Percentiles rank a stretch among this genome's conserved stretches.
These are phyloP conservation scores for Parathielavia appendiculata DNA, from an alignment of 495 filamentous ascomycete species.

Conservation along the genomic window DNA sequence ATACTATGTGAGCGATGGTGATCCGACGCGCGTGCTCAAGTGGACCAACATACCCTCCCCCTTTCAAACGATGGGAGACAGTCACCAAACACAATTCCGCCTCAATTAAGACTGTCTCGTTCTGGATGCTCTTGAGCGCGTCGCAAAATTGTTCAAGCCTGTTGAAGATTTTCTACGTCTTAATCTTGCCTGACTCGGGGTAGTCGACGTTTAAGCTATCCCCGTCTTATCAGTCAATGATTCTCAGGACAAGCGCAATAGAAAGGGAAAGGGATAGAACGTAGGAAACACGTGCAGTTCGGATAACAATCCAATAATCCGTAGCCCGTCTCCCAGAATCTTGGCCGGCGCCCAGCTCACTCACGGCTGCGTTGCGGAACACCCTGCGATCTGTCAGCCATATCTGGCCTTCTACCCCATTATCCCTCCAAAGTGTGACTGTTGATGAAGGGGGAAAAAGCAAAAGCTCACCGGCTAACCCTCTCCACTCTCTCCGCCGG, in stretches of 20 bases:
- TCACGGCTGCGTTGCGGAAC: slow-evolving; percentile 53
- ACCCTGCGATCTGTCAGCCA: slow-evolving; percentile 33
- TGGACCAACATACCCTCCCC: too few species aligned
- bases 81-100: slow-evolving; percentile 58
- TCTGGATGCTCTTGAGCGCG: slow-evolving; percentile 52
- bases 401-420: too few species aligned
- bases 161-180: slow-evolving; percentile 52
- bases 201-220: slow-evolving; percentile 61
- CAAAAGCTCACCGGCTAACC: too few species aligned
- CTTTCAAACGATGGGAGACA: not conserved
- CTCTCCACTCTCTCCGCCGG: too few species aligned
- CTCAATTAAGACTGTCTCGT: slow-evolving; percentile 68
- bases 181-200: slow-evolving; percentile 61
- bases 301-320: slow-evolving; percentile 63
- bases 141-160: slow-evolving; percentile 51
- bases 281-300: slow-evolving; percentile 66
- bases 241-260: not conserved
- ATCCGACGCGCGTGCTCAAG: not conserved
- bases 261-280: slow-evolving; percentile 5
- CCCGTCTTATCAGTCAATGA: not conserved
- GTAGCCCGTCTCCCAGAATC: slow-evolving; percentile 60
- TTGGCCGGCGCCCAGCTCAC: slow-evolving; percentile 63
- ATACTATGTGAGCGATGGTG: not conserved
- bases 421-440: too few species aligned
- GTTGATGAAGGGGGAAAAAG: too few species aligned